Evolutionary conservation across 2,329 filamentous ascomycete species (phyloP), one percentile per base, ranked within the genome.

Genomic region (Penicillium brevicompactum): DNA sequence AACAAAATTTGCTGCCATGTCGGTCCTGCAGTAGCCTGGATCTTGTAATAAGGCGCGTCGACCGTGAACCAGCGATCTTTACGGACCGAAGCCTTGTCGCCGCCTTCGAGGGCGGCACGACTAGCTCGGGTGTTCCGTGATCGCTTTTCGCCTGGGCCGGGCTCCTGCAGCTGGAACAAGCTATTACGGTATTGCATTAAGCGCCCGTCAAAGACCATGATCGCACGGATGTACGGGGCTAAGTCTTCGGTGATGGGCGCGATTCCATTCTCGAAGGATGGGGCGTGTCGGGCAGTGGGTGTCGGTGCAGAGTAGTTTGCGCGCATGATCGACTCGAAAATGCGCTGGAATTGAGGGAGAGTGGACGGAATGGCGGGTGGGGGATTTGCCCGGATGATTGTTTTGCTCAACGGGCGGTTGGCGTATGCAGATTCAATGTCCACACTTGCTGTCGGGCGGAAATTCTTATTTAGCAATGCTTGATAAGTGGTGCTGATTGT

Each of bases 161-260:
- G 59, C 32, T 60, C 56, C 32, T 87, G 83, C 49, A 91, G 71
- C 51, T 80, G 85, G 60, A 84, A 85, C 9, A 90, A 73, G 16
- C 82, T 81, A 7, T 84, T 70, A 10, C 91, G 84, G 60, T 91
- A 84, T 57, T 85, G 79, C 66, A 91, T 88, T 1, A 94, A 81
- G 1, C 80, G 81, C 18, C 85, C 77, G 64, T 97, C 93, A 67
- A 88, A 89, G 0, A 86, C 81, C 2, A 93, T 86, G 56, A 99
- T 97, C 37, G 83, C 82, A 10, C 95, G 89, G n/a, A 97, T 84
- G 70, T 91, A 97, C 0, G 95, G 94, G 0, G 92, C 92, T 2
- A 97, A 79, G 60, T 99, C 94, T 11, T 87, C 77, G 0, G 84
- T 81, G 31, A 96, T 84, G 18, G 87, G 78, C 0, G 74, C 71